These are phyloP conservation scores for Penicillium paradoxum DNA, from an alignment of 495 filamentous ascomycete species.

Conservation along the genomic window DNA sequence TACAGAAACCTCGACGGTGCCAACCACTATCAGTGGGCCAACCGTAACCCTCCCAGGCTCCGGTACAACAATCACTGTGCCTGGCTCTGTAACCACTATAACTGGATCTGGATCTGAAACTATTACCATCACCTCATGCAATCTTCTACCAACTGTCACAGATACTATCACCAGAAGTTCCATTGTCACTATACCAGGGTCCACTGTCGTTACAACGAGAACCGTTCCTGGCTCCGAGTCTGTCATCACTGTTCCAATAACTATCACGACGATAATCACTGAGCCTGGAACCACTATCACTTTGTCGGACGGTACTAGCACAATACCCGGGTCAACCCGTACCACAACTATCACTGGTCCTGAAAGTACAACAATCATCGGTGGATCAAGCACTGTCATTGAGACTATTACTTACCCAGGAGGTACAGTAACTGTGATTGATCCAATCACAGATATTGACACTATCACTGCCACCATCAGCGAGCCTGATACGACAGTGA, in stretches of 20 bases:
- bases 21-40: background rate
- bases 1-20: background rate
- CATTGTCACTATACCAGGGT: background rate
- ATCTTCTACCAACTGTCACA: background rate
- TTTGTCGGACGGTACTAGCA: background rate
- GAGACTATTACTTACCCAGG: constrained; percentile 4
- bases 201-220: background rate
- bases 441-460: background rate
- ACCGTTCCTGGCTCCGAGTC: background rate
- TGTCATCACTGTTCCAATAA: constrained; percentile 9
- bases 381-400: constrained; percentile 2
- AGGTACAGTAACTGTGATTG: constrained; percentile 16
- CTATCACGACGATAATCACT: too few relatives aligned
- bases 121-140: background rate
- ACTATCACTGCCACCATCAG: constrained; percentile 8
- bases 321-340: background rate
- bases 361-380: constrained; percentile 16
- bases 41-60: background rate
- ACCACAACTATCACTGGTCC: constrained; percentile 10
- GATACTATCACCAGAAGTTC: background rate
- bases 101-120: background rate
- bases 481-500: constrained; percentile 2
- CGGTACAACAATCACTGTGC: background rate
- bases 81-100: too few relatives aligned
- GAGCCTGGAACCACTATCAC: constrained; percentile 8